Percentiles rank a stretch among this genome's conserved stretches.
These are phyloP conservation scores for Ceratocystis diversiconidia DNA, from an alignment of 2,329 filamentous ascomycete species.

Conservation along the genomic window DNA sequence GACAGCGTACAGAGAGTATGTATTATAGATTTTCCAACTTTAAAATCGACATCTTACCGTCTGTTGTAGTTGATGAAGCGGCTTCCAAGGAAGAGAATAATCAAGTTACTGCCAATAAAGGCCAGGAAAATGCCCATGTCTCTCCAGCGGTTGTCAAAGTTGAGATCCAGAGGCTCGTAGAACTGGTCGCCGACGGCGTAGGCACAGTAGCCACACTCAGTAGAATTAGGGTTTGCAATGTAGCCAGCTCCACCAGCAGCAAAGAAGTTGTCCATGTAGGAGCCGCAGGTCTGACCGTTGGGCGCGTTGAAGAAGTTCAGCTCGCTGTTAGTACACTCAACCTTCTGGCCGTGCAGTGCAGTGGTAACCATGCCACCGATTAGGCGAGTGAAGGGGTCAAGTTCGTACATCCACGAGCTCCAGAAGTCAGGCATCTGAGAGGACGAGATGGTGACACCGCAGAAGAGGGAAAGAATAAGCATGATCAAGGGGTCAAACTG, in stretches of 20 bases:
- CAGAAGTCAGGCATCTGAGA: conserved; percentile 67
- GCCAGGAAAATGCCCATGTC: conserved; percentile 66
- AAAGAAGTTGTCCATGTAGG: conserved; percentile 65
- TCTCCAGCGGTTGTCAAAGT: conserved; percentile 59
- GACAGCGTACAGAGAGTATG: background rate
- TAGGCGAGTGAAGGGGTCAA: conserved; percentile 70
- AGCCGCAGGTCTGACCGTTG: conserved; percentile 49
- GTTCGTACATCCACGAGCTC: conserved; percentile 66
- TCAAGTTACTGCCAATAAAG: conserved; percentile 65
- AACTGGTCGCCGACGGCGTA: conserved; percentile 71
- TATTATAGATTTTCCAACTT: background rate
- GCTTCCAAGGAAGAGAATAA: conserved; percentile 41
- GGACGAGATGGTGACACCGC: conserved; percentile 69
- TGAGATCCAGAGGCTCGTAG: conserved; percentile 51
- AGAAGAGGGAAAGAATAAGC: conserved; percentile 74
- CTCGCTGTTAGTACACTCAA: conserved; percentile 47
- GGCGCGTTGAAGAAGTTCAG: conserved; percentile 57
- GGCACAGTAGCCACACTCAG: conserved; percentile 65
- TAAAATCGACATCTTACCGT: conserved; percentile 6
- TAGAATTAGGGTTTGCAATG: conserved; percentile 48
- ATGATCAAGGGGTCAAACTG: conserved; percentile 72
- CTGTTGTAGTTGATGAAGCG: conserved; percentile 40
- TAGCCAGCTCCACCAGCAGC: conserved; percentile 55
- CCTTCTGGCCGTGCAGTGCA: conserved; percentile 51
- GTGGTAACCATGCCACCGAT: conserved; percentile 70